These are phyloP conservation scores for Coemansia sp. DNA, from an alignment of 192 early-diverging fungal genomes.

Conservation along the genomic window DNA sequence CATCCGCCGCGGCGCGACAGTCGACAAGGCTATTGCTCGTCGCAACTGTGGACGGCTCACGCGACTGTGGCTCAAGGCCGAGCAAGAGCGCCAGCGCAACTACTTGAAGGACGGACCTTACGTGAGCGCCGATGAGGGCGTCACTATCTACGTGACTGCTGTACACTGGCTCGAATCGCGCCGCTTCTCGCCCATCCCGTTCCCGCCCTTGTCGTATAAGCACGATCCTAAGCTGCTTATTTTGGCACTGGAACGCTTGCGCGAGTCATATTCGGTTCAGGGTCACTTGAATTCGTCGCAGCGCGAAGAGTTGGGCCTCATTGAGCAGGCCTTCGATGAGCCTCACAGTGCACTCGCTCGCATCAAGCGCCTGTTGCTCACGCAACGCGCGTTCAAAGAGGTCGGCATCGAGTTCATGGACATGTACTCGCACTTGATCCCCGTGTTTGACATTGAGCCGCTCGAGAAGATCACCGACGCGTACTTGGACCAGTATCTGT, in stretches of 20 bases:
- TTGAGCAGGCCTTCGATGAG: slow-evolving; percentile 98
- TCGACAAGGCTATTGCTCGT: slow-evolving; percentile 98
- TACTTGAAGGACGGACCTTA: slow-evolving; percentile 99
- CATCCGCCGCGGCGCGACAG: slow-evolving; percentile 96
- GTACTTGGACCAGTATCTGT: slow-evolving; percentile 98
- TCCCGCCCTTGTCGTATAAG: slow-evolving; percentile 99
- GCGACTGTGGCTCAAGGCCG: slow-evolving; percentile 97
- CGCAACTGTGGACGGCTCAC: slow-evolving; percentile 98
- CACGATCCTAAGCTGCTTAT: slow-evolving; percentile 99
- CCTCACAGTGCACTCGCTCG: slow-evolving; percentile 70
- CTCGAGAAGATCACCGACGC: slow-evolving; percentile 99
- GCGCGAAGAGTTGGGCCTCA: slow-evolving; percentile 95
- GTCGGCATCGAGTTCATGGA: slow-evolving; percentile 99
- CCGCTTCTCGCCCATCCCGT: slow-evolving; percentile 98
- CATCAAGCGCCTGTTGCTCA: slow-evolving; percentile 94
- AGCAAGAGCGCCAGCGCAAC: slow-evolving; percentile 99
- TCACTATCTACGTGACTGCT: slow-evolving; percentile 96
- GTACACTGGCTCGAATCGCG: slow-evolving; percentile 98
- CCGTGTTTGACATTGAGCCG: slow-evolving; percentile 98
- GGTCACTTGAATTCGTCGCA: slow-evolving; percentile 94
- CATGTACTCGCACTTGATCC: slow-evolving; percentile 93
- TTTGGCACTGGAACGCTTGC: slow-evolving; percentile 91
- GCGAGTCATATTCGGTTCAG: slow-evolving; percentile 94
- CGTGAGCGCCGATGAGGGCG: slow-evolving; percentile 95
- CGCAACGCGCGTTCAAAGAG: slow-evolving; percentile 98